Conservation (phyloP, 352 stramenopile species). For the Phytophthora brassicae region DNA sequence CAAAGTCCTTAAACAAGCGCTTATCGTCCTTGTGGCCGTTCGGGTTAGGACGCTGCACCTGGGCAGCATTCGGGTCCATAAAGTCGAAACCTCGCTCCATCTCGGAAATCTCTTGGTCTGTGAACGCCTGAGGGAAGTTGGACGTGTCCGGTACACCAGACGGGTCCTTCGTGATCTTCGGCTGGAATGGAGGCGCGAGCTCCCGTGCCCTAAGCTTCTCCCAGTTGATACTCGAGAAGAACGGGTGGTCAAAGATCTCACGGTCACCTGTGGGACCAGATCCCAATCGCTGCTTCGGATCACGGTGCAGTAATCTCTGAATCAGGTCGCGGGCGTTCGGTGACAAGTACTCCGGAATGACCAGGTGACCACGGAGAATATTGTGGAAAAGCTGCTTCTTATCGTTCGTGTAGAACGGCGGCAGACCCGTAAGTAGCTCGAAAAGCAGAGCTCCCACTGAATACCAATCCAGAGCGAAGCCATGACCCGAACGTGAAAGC, state of each 20-base stretch:
- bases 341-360: conserved; percentile 80
- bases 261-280: conserved; percentile 72
- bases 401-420: conserved; percentile 89
- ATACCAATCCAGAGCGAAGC: conserved; percentile 87
- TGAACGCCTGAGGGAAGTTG: conserved; percentile 87
- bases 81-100: conserved; percentile 81
- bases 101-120: conserved; percentile 85
- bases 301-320: conserved; percentile 73
- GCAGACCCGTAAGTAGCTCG: conserved; percentile 79
- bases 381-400: conserved; percentile 92
- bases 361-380: conserved; percentile 80
- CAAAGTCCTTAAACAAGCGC: conserved; percentile 85
- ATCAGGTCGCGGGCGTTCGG: conserved; percentile 78
- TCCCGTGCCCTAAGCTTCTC: conserved; percentile 80
- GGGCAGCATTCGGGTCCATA: conserved; percentile 55
- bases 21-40: conserved; percentile 71
- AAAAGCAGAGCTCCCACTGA: conserved; percentile 79
- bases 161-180: conserved; percentile 77
- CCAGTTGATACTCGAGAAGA: conserved; percentile 88
- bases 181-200: conserved; percentile 80
- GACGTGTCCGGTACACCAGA: conserved; percentile 77
- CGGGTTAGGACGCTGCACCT: conserved; percentile 56
- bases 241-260: conserved; percentile 85
- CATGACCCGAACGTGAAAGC: conserved; percentile 77
- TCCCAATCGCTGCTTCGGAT: conserved; percentile 80